Percentiles rank a stretch among this genome's conserved stretches.
Evolutionary conservation across 768 basidiomycete species (phyloP).

Genomic region (Hericium coralloides): DNA sequence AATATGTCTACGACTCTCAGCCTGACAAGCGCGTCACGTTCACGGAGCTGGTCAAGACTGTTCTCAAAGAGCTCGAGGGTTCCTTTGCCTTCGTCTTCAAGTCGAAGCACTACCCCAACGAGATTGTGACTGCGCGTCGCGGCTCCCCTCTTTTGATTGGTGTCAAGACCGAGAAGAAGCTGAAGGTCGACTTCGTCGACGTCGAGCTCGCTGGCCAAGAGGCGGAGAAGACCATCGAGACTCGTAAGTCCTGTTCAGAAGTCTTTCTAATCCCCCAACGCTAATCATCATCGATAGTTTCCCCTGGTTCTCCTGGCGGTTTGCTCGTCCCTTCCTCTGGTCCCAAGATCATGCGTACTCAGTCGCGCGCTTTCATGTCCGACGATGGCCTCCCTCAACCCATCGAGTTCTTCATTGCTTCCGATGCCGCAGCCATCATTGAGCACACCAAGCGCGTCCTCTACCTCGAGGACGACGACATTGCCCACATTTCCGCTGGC

Average conservation of each 20-base stretch:
- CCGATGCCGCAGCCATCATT: constrained; percentile 91
- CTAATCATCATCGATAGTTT: constrained; percentile 18
- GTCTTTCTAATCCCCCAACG: constrained; percentile 17
- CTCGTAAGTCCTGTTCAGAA: constrained; percentile 26
- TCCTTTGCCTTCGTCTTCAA: constrained; percentile 99
- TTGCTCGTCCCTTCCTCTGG: constrained; percentile 62
- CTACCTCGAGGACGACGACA: constrained; percentile 98
- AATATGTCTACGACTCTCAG: constrained; percentile 95
- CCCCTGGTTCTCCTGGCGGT: constrained; percentile 41
- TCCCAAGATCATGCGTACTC: constrained; percentile 83
- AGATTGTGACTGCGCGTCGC: constrained; percentile 91
- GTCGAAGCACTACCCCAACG: constrained; percentile 89
- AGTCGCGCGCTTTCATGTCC: constrained; percentile 96
- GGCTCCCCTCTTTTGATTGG: constrained; percentile 95
- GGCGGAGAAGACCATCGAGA: constrained; percentile 33
- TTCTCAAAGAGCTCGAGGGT: constrained; percentile 95
- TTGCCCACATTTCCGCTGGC: constrained; percentile 94
- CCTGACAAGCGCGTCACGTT: constrained; percentile 80
- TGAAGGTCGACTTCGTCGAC: constrained; percentile 99
- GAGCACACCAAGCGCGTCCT: constrained; percentile 99
- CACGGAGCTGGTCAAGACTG: constrained; percentile 88
- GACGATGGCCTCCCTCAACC: constrained; percentile 98
- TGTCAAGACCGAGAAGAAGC: constrained; percentile 99
- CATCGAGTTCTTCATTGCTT: constrained; percentile 99
- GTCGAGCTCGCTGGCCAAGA: constrained; percentile 87